A percentile compares a stretch with the other conserved stretches of the same genome.
phyloP scores from a whole-genome alignment of 345 rosid genomes.

The Populus davidiana region DNA sequence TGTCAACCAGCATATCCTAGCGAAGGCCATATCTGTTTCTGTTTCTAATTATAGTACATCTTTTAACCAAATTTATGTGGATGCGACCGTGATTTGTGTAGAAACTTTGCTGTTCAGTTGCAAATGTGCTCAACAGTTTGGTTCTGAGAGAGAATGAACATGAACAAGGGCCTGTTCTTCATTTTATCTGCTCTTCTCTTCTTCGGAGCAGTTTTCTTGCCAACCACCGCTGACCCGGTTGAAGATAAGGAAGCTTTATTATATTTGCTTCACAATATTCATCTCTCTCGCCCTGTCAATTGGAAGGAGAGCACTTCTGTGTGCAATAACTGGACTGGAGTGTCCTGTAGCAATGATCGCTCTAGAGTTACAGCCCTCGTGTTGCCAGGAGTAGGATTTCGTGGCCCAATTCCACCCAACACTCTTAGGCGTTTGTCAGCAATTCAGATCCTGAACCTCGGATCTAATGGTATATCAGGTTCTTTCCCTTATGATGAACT shows the following conservation, averaged over 20 bases:
- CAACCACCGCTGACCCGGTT: constrained; percentile 33
- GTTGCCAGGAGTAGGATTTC: constrained; percentile 37
- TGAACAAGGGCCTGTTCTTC: constrained; percentile 27
- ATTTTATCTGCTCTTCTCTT: constrained; percentile 32
- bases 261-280: constrained; percentile 25
- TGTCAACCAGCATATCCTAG: background rate
- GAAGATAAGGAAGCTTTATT: constrained; percentile 43
- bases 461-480: constrained; percentile 35
- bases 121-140: background rate
- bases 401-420: constrained; percentile 32
- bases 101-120: constrained; percentile 5
- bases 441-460: constrained; percentile 37
- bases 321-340: constrained; percentile 36
- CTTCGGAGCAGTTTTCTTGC: constrained; percentile 34
- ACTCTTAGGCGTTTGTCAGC: constrained; percentile 37
- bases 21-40: background rate
- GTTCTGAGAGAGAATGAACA: constrained; percentile 18
- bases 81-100: constrained; percentile 19
- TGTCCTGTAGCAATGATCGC: constrained; percentile 29
- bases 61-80: constrained; percentile 15
- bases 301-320: constrained; percentile 31
- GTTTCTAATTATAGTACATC: constrained; percentile 7
- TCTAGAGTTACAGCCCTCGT: constrained; percentile 30
- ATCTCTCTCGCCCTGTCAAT: constrained; percentile 22
- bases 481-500: constrained; percentile 39